A percentile compares a stretch with the other conserved stretches of the same genome.
Conservation (phyloP, 2,329 filamentous ascomycete genomes). For the Venturia asperata region DNA sequence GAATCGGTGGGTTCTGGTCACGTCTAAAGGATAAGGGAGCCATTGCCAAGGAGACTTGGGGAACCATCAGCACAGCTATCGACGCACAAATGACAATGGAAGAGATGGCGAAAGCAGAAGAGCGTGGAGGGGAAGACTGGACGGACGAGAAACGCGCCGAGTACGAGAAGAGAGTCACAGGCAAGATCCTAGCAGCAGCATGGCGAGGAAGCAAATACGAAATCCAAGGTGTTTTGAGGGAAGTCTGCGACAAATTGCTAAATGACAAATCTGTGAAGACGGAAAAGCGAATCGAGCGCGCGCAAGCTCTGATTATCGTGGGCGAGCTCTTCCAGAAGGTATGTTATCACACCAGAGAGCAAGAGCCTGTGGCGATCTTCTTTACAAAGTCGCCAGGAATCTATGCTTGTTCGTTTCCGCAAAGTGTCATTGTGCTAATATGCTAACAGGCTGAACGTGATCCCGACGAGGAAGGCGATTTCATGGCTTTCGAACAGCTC, state of each 20-base stretch:
- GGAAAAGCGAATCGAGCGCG: conserved; percentile 81
- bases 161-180: conserved; percentile 91
- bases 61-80: conserved; percentile 90
- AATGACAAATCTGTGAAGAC: conserved; percentile 71
- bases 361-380: not conserved
- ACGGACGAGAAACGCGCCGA: conserved; percentile 95
- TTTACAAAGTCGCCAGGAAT: not conserved
- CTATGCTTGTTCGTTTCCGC: not conserved
- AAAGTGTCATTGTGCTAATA: conserved; percentile 7
- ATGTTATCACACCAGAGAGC: conserved; percentile 28
- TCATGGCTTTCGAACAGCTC: conserved; percentile 96
- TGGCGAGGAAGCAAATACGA: conserved; percentile 97
- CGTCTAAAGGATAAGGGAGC: conserved; percentile 94
- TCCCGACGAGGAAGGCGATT: conserved; percentile 94
- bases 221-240: conserved; percentile 89
- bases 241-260: conserved; percentile 86
- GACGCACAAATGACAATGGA: conserved; percentile 98
- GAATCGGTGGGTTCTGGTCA: conserved; percentile 90
- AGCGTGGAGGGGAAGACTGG: conserved; percentile 93
- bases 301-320: conserved; percentile 79
- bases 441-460: conserved; percentile 67
- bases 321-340: conserved; percentile 88
- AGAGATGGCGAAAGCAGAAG: conserved; percentile 95
- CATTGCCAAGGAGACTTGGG: conserved; percentile 97
- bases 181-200: conserved; percentile 94